Percentiles rank a stretch among this genome's conserved stretches.
Conservation (phyloP, 2,329 filamentous ascomycete genomes). For the Calcarisporium arbuscula region DNA sequence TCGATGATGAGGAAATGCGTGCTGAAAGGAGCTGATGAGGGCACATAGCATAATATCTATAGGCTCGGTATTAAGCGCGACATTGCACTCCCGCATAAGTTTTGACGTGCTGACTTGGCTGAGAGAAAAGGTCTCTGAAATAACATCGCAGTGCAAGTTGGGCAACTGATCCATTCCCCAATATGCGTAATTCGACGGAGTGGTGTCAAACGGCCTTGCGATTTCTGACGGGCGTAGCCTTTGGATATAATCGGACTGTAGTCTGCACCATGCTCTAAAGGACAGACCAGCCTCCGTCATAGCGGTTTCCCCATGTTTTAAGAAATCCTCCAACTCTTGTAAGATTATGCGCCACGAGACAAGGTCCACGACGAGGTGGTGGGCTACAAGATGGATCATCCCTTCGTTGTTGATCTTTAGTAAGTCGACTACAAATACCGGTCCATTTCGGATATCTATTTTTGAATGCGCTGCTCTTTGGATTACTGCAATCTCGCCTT, state of each 20-base stretch:
- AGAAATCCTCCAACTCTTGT: constrained; percentile 4
- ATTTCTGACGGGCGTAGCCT: background rate
- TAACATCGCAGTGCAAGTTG: background rate
- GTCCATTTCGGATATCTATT: no score
- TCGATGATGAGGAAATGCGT: background rate
- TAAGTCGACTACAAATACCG: no score
- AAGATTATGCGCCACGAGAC: constrained; percentile 13
- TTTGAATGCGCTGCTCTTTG: background rate
- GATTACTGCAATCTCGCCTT: background rate
- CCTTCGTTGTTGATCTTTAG: no score
- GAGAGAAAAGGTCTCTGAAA: background rate
- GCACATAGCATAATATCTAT: background rate
- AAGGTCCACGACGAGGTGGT: constrained; percentile 12
- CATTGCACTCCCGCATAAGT: background rate
- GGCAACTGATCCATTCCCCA: background rate
- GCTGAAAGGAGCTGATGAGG: background rate
- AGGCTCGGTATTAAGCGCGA: background rate
- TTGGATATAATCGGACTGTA: background rate
- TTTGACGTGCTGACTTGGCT: background rate
- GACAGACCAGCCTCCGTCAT: background rate
- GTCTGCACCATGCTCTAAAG: background rate
- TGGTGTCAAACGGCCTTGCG: background rate
- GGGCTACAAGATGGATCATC: no score
- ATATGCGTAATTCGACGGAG: background rate
- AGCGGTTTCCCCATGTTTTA: background rate